Percentiles rank a stretch among this genome's conserved stretches.
Conservation (phyloP, 495 filamentous ascomycete genomes). For the Penicillium argentinense region DNA sequence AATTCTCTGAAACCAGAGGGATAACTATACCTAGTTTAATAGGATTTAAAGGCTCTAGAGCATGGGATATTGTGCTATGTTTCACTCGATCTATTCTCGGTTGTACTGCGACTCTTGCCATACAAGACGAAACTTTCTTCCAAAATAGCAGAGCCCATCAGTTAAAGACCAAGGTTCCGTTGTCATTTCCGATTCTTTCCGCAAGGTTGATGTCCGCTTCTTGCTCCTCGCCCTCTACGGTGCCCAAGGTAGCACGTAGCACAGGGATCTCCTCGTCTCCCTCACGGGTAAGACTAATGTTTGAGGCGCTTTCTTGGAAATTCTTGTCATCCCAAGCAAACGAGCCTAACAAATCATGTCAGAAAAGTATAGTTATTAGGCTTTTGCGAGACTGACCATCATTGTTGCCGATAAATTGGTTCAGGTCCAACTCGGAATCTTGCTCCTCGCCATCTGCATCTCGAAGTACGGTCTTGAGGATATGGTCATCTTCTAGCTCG, state of each 20-base stretch:
- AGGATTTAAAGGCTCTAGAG: too few relatives aligned
- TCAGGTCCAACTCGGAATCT: conserved; percentile 41
- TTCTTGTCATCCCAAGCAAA: conserved; percentile 46
- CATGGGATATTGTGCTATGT: too few relatives aligned
- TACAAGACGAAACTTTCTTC: too few relatives aligned
- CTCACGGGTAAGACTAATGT: conserved; percentile 40
- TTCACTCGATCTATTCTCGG: too few relatives aligned
- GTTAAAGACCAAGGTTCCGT: conserved; percentile 33
- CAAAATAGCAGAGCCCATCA: too few relatives aligned
- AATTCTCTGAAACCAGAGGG: too few relatives aligned
- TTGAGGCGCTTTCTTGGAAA: conserved; percentile 40
- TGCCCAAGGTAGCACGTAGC: conserved; percentile 32
- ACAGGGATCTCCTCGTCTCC: conserved; percentile 37
- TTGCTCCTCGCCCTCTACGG: conserved; percentile 22
- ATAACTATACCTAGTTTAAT: too few relatives aligned
- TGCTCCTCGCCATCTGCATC: conserved; percentile 28
- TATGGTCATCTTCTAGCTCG: conserved; percentile 41
- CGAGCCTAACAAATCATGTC: too few relatives aligned
- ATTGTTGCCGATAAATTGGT: conserved; percentile 43
- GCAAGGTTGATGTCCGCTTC: conserved; percentile 40
- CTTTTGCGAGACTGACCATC: conserved; percentile 35
- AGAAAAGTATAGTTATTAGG: too few relatives aligned
- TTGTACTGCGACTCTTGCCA: too few relatives aligned
- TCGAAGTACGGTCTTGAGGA: conserved; percentile 35
- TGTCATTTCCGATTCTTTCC: conserved; percentile 40